phyloP scores from a whole-genome alignment of 805 yeast species.

The Pichia gijzeniarum region DNA sequence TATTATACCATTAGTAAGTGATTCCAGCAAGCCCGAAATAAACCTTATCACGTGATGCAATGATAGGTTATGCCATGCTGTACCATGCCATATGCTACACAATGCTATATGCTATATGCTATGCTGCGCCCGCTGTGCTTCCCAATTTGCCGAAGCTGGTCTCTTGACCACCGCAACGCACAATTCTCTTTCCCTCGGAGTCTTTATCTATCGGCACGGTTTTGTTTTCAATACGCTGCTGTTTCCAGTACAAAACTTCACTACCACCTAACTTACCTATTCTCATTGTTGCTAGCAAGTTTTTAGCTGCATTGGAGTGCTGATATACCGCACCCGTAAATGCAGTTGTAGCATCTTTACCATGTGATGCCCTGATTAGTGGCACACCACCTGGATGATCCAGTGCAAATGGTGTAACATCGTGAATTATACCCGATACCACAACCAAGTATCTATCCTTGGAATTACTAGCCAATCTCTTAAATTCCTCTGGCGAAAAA shows the following conservation, averaged over 20 bases:
- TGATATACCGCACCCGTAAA: slow-evolving; percentile 92
- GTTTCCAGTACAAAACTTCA: slow-evolving; percentile 78
- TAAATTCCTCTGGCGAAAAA: slow-evolving; percentile 41
- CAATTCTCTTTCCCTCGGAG: slow-evolving; percentile 47
- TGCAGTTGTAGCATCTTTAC: slow-evolving; percentile 90
- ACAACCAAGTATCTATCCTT: slow-evolving; percentile 53
- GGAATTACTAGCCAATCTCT: slow-evolving; percentile 30
- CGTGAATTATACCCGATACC: slow-evolving; percentile 88
- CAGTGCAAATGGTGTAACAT: slow-evolving; percentile 82
- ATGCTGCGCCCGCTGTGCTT: slow-evolving; percentile 55
- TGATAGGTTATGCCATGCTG: too few relatives aligned
- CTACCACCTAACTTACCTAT: slow-evolving; percentile 82
- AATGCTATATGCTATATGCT: too few relatives aligned
- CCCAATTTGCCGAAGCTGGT: slow-evolving; percentile 39
- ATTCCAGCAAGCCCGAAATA: too few relatives aligned
- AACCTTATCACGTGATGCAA: too few relatives aligned
- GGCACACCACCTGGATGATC: slow-evolving; percentile 94
- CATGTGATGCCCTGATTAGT: slow-evolving; percentile 71
- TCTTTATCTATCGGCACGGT: slow-evolving; percentile 50
- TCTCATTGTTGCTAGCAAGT: slow-evolving; percentile 87
- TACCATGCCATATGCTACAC: not conserved
- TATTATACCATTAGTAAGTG: too few relatives aligned
- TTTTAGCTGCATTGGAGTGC: slow-evolving; percentile 91
- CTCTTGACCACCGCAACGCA: slow-evolving; percentile 57
- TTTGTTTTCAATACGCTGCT: slow-evolving; percentile 60